phyloP scores from a whole-genome alignment of 2,329 filamentous ascomycete genomes.

The Diaporthe citriasiana region DNA sequence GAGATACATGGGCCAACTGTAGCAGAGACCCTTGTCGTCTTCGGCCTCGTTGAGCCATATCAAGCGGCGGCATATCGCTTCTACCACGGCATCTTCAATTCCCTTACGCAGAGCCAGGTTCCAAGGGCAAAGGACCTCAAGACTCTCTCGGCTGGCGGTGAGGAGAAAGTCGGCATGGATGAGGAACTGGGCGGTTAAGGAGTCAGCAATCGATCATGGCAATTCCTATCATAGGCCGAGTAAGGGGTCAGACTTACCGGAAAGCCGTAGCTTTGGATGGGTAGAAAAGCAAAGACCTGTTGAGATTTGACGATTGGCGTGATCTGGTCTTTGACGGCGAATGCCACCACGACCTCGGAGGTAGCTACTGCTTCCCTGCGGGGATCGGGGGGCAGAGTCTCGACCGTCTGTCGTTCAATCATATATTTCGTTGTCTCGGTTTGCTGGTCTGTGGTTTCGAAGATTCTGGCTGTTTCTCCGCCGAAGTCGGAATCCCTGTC shows the following conservation, averaged over 20 bases:
- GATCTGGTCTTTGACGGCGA: slow-evolving; percentile 54
- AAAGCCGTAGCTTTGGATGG: slow-evolving; percentile 58
- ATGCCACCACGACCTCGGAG: slow-evolving; percentile 60
- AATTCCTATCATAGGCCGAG: not conserved
- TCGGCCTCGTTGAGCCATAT: not conserved
- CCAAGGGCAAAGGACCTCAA: slow-evolving; percentile 44
- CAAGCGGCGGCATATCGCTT: not conserved
- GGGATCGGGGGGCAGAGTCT: slow-evolving; percentile 9
- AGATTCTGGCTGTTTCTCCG: not conserved
- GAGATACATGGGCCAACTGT: slow-evolving; percentile 6
- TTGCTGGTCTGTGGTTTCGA: slow-evolving; percentile 20
- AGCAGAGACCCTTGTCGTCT: not conserved
- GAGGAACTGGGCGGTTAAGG: slow-evolving; percentile 55
- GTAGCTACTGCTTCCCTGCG: slow-evolving; percentile 34
- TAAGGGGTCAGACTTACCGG: not conserved
- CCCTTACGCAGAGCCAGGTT: not conserved
- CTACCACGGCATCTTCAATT: not conserved
- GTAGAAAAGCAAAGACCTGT: slow-evolving; percentile 62
- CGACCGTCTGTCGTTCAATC: not conserved
- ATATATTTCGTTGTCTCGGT: not conserved
- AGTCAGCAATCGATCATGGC: not conserved
- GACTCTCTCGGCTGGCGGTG: slow-evolving; percentile 58
- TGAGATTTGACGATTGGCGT: slow-evolving; percentile 56
- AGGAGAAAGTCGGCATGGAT: slow-evolving; percentile 66
- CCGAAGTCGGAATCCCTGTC: not conserved